Base-by-base conservation (phyloP, 495 filamentous ascomycete species). In the Aspergillus sparsus region DNA sequence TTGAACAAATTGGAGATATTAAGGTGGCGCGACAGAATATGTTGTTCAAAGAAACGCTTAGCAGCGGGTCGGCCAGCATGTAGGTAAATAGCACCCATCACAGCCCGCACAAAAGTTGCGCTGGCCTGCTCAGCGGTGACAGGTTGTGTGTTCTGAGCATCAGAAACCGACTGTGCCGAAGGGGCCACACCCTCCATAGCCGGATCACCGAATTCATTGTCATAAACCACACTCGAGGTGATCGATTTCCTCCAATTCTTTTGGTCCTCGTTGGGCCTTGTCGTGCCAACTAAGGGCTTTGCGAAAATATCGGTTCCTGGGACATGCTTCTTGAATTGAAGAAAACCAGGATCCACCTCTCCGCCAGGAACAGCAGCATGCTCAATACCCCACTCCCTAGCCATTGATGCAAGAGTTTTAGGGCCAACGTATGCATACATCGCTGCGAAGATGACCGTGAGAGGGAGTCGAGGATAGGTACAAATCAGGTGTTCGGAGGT, bases 301-400 rank as follows among this genome's bases (percentile, higher is more conserved):
- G 61, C 57, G 6, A 61, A 39, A n/a, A 75, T 33, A 37, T 81
- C 72, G 32, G 82, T 76, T 12, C 88, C 89, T 1, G 89, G 82
- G 35, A 77, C 72, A 37, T 87, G 51, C 47, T 83, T 73, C 53
- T 77, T 80, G 75, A 90, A 94, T 71, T 98, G 95, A 42, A 98
- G 81, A n/a, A 93, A 76, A 9, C 94, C 95, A 1, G 93, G 89
- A 72, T 98, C 93, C 55, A 98, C 93, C 74, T 98, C 91, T 47
- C 83, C 87, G 18, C 92, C 93, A 1, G 94, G 93, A 36, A 83
- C 85, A 7, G 89, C 88, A 13, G 90, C 94, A 39, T 77, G 66
- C 66, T 98, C 93, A 13, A 97, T 84, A 74, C 95, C 94, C 93
- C 94, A 98, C 74, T 92, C 89, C 36, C 79, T 75, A 0, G 88